Percentiles rank a stretch among this genome's conserved stretches.
phyloP scores from a whole-genome alignment of 164 flowering plant species.

The Umbellularia californica region DNA sequence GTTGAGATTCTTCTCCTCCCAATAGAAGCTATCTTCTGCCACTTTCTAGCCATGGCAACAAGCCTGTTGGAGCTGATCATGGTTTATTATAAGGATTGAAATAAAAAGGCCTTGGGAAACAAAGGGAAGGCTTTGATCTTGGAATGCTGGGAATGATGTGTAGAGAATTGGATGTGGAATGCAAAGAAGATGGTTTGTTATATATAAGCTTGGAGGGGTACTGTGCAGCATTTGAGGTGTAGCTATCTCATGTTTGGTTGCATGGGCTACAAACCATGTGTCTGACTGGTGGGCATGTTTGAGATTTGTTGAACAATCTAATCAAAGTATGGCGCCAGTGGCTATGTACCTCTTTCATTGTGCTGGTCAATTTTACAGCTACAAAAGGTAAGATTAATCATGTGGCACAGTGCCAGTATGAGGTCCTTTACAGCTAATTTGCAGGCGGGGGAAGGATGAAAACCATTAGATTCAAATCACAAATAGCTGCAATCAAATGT shows the following conservation, averaged over 20 bases:
- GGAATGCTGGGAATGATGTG: background rate
- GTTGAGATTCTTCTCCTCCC: slow-evolving; percentile 1
- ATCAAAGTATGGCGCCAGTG: too few relatives aligned
- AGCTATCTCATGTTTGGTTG: background rate
- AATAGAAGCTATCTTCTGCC: slow-evolving; percentile 9
- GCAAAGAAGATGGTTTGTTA: background rate
- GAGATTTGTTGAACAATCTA: background rate
- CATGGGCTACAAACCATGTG: background rate
- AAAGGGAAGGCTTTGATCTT: background rate
- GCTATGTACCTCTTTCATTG: too few relatives aligned
- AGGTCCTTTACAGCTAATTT: too few relatives aligned
- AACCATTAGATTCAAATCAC: too few relatives aligned
- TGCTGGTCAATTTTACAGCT: too few relatives aligned
- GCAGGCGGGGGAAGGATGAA: too few relatives aligned
- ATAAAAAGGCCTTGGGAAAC: too few relatives aligned
- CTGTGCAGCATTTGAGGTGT: background rate
- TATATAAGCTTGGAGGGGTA: background rate
- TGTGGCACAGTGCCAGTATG: too few relatives aligned
- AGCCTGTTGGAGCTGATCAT: slow-evolving; percentile 12
- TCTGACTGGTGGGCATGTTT: background rate
- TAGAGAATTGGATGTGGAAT: background rate
- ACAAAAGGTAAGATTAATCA: too few relatives aligned
- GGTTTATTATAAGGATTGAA: background rate
- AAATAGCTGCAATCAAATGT: too few relatives aligned
- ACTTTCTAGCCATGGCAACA: slow-evolving; percentile 7